Base-by-base conservation (phyloP, 371 early-diverging fungal species). In the Mucor lusitanicus region DNA sequence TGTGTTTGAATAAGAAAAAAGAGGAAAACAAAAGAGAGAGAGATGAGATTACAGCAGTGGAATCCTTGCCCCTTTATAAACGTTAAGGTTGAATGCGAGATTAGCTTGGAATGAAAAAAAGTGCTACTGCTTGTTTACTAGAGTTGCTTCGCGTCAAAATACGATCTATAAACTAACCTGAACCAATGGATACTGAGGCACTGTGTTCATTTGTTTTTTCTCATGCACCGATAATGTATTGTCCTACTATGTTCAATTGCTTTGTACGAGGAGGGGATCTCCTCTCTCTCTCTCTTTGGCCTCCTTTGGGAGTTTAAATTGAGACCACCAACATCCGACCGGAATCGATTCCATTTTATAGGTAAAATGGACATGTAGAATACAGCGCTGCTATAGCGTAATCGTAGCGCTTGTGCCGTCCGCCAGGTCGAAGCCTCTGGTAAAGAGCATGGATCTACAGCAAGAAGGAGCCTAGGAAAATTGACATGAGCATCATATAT, bases 161-260 rank as follows among this genome's bases (percentile, higher is more conserved):
- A 59, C 25, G 59, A 59, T 59, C 59, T 37, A 59, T 37, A 59
- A 59, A 33, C 25, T 37, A 59, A 37, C 37, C 59, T 59, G 59
- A 37, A 59, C 59, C 59, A 59, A 59, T 59, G 39, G 25, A 39
- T 59, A 19, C 21, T 25, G 59, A 59, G 37, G 59, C 59, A 59
- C 37, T 37, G 32, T 37, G 40, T 37, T 39, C 11, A 15, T 37
- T 39, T 33, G n/a, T 57, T 33, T 57, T 59, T 59, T 59, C 59
- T 59, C 59, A 59, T 59, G 59, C 59, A 59, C 59, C 37, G 59
- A 59, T 59, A 59, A 59, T 59, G 39, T 19, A 37, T 59, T 59
- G 59, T 59, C 59, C 59, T 59, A 59, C 59, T 59, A 33, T 21
- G 11, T 21, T 57, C 33, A 33, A 57, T 57, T 44, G 27, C 44